Conservation (phyloP, 2,329 filamentous ascomycete genomes). For the Byssothecium circinans region DNA sequence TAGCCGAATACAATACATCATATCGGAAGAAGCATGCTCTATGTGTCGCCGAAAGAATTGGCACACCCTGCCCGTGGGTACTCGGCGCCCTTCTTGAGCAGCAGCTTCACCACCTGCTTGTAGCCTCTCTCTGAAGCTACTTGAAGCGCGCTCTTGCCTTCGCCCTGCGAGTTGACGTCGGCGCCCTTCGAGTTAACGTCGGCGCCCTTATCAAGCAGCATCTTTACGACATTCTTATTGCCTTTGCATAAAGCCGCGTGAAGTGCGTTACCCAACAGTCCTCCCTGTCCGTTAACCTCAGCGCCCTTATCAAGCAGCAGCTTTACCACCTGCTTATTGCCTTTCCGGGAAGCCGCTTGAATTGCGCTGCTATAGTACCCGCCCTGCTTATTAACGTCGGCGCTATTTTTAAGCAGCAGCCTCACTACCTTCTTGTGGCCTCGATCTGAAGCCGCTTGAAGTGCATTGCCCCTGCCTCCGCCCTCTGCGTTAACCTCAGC, state of each 20-base stretch:
- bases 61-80: no score
- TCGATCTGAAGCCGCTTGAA: background rate
- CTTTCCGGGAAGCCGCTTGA: background rate
- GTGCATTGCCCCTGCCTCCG: background rate
- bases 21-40: no score
- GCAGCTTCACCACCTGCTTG: background rate
- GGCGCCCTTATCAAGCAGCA: background rate
- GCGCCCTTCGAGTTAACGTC: background rate
- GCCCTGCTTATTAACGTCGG: background rate
- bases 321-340: background rate
- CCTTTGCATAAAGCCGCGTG: background rate
- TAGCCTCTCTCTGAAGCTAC: background rate
- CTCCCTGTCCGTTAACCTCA: background rate
- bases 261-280: background rate
- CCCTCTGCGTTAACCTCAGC: background rate
- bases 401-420: constrained; percentile 4
- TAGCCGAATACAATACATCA: no score
- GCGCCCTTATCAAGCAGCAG: background rate
- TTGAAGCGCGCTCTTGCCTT: background rate
- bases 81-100: constrained; percentile 6
- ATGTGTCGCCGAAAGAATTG: no score
- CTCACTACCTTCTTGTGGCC: background rate
- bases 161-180: no score
- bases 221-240: background rate
- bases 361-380: background rate